These are phyloP conservation scores for Castanea sativa DNA, from an alignment of 306 rosid genomes.

Conservation along the genomic window DNA sequence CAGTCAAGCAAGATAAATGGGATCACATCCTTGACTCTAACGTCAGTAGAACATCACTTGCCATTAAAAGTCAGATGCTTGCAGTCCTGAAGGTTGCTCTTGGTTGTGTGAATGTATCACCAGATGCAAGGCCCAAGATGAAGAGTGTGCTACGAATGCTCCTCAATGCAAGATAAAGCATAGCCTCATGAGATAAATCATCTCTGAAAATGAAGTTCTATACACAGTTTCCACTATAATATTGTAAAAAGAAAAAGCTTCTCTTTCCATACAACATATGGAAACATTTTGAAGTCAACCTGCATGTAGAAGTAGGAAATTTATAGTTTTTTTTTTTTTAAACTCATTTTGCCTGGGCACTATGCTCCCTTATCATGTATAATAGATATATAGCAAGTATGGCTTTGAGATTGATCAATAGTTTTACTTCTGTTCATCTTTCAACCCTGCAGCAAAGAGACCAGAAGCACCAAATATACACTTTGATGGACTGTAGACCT, in stretches of 20 bases:
- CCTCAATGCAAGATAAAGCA: constrained; percentile 63
- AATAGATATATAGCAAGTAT: not conserved
- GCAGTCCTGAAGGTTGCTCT: constrained; percentile 66
- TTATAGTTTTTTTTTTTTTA: not conserved
- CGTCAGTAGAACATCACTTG: constrained; percentile 61
- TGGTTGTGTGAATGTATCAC: constrained; percentile 55
- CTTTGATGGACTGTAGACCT: too few relatives aligned
- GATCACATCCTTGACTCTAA: constrained; percentile 61
- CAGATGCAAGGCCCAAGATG: constrained; percentile 87
- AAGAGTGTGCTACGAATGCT: constrained; percentile 74
- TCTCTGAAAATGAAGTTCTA: not conserved
- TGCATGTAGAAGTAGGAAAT: not conserved
- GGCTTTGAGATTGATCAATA: not conserved
- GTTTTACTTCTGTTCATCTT: not conserved
- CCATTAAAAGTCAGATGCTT: constrained; percentile 69
- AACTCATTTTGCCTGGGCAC: not conserved
- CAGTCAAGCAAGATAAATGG: constrained; percentile 40
- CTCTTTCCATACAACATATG: not conserved
- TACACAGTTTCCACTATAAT: not conserved
- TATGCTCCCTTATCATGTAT: not conserved
- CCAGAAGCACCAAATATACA: not conserved
- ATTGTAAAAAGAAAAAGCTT: not conserved
- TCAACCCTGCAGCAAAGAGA: not conserved
- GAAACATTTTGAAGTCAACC: not conserved
- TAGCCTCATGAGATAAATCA: not conserved